Evolutionary conservation across 257 asterid species (phyloP).

Genomic region (Plantago major): DNA sequence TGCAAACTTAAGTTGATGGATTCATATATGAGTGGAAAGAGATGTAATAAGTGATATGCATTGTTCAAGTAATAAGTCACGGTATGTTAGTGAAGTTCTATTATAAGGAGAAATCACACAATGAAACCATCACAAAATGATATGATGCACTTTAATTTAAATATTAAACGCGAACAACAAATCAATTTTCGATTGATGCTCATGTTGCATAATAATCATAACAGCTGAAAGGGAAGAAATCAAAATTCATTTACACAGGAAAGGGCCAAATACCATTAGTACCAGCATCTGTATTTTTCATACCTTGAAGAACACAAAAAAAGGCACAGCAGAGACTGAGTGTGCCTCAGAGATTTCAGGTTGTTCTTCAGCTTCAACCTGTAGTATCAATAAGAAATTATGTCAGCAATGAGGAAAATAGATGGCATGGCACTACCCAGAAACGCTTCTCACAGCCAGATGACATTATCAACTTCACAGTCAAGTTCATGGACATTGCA

Average conservation of each 20-base stretch:
- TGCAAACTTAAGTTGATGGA: background rate
- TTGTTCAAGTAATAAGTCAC: no score
- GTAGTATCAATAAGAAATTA: constrained; percentile 21
- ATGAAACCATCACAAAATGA: no score
- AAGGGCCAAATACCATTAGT: background rate
- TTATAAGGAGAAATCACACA: no score
- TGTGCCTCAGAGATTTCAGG: constrained; percentile 86
- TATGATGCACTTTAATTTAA: no score
- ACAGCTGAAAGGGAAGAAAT: background rate
- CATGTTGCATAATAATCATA: no score
- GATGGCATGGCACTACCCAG: background rate
- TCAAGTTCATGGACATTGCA: background rate
- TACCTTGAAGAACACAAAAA: constrained; percentile 89
- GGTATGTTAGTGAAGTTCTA: no score
- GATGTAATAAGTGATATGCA: no score
- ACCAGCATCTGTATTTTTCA: no score
- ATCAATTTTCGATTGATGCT: no score
- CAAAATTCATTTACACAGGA: background rate
- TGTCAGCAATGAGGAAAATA: constrained; percentile 9
- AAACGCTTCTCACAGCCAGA: background rate
- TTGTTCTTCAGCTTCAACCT: constrained; percentile 99
- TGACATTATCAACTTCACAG: background rate
- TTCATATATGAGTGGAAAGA: background rate
- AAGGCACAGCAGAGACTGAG: constrained; percentile 89
- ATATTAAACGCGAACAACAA: no score